Evolutionary conservation across 2,329 filamentous ascomycete genomes (phyloP).

Genomic region (Proliferodiscus dingleyae): DNA sequence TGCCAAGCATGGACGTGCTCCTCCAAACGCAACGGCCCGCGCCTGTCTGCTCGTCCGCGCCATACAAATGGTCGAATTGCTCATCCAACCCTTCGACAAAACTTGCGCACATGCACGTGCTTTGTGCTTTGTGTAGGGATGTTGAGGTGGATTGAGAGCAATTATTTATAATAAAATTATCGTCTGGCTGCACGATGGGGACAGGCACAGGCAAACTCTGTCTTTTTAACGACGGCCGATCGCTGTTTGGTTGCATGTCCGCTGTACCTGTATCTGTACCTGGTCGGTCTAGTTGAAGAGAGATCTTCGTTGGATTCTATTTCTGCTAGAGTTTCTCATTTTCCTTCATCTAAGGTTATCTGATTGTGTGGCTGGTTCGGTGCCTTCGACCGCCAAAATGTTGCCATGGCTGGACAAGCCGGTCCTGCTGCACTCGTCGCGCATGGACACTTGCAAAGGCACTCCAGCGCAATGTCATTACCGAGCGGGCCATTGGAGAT

Average conservation of each 20-base stretch:
- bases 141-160: background rate
- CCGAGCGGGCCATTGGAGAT: conserved; percentile 9
- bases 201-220: too few relatives aligned
- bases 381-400: background rate
- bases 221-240: too few relatives aligned
- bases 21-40: background rate
- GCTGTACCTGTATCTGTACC: too few relatives aligned
- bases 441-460: conserved; percentile 7
- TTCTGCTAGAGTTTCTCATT: too few relatives aligned
- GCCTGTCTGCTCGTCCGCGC: background rate
- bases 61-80: background rate
- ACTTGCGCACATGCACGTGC: background rate
- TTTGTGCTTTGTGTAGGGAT: too few relatives aligned
- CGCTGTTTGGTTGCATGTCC: too few relatives aligned
- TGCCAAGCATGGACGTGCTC: conserved; percentile 2
- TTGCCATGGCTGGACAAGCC: conserved; percentile 11
- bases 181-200: too few relatives aligned
- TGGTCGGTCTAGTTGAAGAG: too few relatives aligned
- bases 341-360: too few relatives aligned
- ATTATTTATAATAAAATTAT: too few relatives aligned
- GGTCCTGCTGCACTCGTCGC: conserved; percentile 9
- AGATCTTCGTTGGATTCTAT: too few relatives aligned
- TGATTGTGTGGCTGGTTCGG: background rate
- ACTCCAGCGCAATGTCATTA: conserved; percentile 8
- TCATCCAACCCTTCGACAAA: background rate